A percentile compares a stretch with the other conserved stretches of the same genome.
These are phyloP conservation scores for Fusarium solani-melongenae DNA, from an alignment of 2,329 filamentous ascomycete species.

Conservation along the genomic window DNA sequence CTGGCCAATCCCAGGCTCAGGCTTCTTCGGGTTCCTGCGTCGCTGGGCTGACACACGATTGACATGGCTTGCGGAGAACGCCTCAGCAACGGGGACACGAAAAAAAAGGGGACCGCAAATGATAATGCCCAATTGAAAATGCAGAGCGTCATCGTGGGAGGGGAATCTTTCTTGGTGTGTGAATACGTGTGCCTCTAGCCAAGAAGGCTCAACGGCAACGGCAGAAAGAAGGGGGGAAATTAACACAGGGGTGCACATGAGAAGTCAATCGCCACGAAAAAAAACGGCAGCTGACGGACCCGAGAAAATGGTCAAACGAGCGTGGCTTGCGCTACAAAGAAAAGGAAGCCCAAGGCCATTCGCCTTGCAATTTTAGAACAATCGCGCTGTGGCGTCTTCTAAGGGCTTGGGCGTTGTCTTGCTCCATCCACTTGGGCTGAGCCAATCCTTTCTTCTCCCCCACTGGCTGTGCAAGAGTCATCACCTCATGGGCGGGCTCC, in stretches of 20 bases:
- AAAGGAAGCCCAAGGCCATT: background rate
- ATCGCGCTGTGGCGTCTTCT: conserved; percentile 30
- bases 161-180: background rate
- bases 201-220: conserved; percentile 2
- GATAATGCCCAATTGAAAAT: background rate
- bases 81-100: background rate
- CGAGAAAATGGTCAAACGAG: conserved; percentile 11
- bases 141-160: conserved; percentile 17
- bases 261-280: conserved; percentile 29
- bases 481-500: background rate
- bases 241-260: conserved; percentile 7
- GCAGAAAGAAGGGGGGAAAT: conserved; percentile 28
- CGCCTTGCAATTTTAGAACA: conserved; percentile 10
- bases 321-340: conserved; percentile 4
- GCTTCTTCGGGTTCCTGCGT: conserved; percentile 30
- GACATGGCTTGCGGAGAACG: background rate
- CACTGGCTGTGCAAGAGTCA: background rate
- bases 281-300: conserved; percentile 12
- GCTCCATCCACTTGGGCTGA: background rate
- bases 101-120: conserved; percentile 1
- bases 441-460: background rate
- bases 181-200: background rate
- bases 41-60: background rate
- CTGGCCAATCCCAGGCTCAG: background rate
- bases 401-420: background rate